phyloP scores from a whole-genome alignment of 805 yeast genomes.

The Nakazawaea anatomiae region DNA sequence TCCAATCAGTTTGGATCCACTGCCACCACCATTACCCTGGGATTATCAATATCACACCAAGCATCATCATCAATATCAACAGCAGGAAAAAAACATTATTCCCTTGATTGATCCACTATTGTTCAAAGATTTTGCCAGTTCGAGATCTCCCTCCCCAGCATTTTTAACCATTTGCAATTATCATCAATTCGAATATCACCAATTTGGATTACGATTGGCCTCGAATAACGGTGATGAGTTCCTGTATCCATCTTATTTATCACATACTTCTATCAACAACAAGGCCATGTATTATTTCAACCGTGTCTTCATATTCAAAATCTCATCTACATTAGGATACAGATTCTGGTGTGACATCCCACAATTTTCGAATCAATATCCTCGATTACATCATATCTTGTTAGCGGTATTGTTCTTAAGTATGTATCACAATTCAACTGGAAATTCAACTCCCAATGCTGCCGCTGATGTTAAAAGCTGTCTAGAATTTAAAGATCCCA shows the following conservation, averaged over 20 bases:
- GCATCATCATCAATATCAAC: background rate
- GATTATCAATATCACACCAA: no score
- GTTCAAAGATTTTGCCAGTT: background rate
- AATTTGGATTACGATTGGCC: background rate
- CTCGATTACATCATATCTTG: background rate
- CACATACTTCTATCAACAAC: background rate
- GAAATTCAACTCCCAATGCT: background rate
- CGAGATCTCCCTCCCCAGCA: background rate
- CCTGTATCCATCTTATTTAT: background rate
- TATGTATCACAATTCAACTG: background rate
- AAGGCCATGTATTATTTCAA: conserved; percentile 6
- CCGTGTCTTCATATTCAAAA: background rate
- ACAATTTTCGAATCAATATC: background rate
- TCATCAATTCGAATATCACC: no score
- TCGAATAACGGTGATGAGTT: background rate
- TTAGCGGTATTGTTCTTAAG: background rate
- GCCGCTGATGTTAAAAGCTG: background rate
- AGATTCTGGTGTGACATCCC: conserved; percentile 4
- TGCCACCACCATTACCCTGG: no score
- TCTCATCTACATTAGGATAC: background rate
- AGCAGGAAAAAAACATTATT: background rate
- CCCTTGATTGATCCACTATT: background rate
- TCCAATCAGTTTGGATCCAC: no score
- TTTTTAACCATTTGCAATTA: no score
- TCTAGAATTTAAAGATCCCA: background rate